Evolutionary conservation across 192 early-diverging fungal genomes (phyloP).

Genomic region (Lobulomyces angularis): DNA sequence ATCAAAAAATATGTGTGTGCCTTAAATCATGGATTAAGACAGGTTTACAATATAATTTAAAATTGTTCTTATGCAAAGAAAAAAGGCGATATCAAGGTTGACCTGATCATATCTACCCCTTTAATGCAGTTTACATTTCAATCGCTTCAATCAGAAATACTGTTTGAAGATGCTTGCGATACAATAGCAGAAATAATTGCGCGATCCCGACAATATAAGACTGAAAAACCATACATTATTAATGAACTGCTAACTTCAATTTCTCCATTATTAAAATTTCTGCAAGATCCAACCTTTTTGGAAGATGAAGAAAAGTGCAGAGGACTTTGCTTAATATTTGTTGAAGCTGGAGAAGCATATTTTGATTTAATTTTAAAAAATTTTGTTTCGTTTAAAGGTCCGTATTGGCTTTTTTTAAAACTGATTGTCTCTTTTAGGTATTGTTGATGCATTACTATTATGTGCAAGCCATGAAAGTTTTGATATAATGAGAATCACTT

Average conservation of each 20-base stretch:
- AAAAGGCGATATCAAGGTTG: slow-evolving; percentile 66
- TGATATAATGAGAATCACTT: slow-evolving; percentile 81
- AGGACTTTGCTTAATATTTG: slow-evolving; percentile 74
- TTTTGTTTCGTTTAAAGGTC: slow-evolving; percentile 51
- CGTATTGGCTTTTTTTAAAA: too few relatives aligned
- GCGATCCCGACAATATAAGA: slow-evolving; percentile 7
- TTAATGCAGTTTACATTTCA: slow-evolving; percentile 62
- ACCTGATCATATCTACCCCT: slow-evolving; percentile 46
- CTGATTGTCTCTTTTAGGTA: too few relatives aligned
- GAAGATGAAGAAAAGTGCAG: slow-evolving; percentile 73
- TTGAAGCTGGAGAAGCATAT: slow-evolving; percentile 83
- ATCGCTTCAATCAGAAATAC: slow-evolving; percentile 47
- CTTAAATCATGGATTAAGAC: slow-evolving; percentile 73
- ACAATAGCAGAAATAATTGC: slow-evolving; percentile 67
- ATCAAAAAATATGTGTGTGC: slow-evolving; percentile 55
- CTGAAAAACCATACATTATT: slow-evolving; percentile 17
- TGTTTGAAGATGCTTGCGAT: slow-evolving; percentile 79
- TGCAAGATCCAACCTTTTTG: too few relatives aligned
- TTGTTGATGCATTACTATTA: slow-evolving; percentile 71
- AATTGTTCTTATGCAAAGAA: too few relatives aligned
- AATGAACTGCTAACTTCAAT: slow-evolving; percentile 35
- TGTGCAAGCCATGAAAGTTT: slow-evolving; percentile 69
- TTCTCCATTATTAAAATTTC: slow-evolving; percentile 16
- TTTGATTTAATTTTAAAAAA: slow-evolving; percentile 56
- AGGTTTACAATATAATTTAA: too few relatives aligned